Conservation (phyloP, 768 basidiomycete genomes). For the Agaricus sinodeliciosus region DNA sequence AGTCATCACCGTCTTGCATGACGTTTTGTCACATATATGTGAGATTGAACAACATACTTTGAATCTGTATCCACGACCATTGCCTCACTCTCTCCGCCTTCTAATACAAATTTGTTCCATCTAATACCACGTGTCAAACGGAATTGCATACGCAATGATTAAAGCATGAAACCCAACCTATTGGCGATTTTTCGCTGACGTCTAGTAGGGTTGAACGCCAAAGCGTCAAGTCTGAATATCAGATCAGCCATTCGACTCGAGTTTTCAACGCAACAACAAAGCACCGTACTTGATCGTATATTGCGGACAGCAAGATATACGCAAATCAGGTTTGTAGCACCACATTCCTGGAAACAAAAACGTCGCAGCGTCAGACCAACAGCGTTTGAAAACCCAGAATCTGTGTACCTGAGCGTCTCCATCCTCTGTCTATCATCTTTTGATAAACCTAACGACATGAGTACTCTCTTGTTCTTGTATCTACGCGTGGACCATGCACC, state of each 20-base stretch:
- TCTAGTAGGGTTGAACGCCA: constrained; percentile 60
- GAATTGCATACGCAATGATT: not conserved
- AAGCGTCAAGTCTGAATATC: constrained; percentile 52
- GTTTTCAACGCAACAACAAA: not conserved
- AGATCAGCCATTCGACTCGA: not conserved
- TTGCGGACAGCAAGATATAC: constrained; percentile 82
- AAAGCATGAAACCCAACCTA: constrained; percentile 34
- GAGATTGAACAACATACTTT: constrained; percentile 10
- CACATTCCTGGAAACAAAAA: constrained; percentile 37
- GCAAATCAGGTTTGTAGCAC: constrained; percentile 86
- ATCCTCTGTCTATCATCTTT: constrained; percentile 77
- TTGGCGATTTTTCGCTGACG: constrained; percentile 72
- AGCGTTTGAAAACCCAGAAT: not conserved
- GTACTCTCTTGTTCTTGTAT: not conserved
- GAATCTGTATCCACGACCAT: constrained; percentile 20
- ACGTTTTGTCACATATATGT: not conserved
- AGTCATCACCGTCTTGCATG: not conserved
- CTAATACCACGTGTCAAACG: constrained; percentile 25
- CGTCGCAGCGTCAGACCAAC: not conserved
- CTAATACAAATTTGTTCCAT: constrained; percentile 65
- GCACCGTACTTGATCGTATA: constrained; percentile 74
- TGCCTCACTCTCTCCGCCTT: constrained; percentile 28
- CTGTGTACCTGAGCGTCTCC: constrained; percentile 65
- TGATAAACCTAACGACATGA: constrained; percentile 55
- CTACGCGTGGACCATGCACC: constrained; percentile 23